Conservation (phyloP, 441 rosid genomes). For the Euphorbia schlechtendalii region DNA sequence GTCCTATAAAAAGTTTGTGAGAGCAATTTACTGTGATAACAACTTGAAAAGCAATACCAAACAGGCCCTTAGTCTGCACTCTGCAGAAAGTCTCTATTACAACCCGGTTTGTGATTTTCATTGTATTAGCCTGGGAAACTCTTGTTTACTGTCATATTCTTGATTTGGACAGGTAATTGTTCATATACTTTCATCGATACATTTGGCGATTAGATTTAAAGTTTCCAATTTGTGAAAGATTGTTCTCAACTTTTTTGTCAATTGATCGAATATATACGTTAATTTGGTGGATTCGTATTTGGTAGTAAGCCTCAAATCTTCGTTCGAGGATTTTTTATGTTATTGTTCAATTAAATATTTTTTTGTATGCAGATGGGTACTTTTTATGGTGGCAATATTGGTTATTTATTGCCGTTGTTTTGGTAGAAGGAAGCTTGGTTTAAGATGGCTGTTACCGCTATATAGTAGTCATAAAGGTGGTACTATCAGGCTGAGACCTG, state of each 20-base stretch:
- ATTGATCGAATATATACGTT: no score
- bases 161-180: conserved; percentile 87
- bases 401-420: conserved; percentile 79
- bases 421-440: conserved; percentile 68
- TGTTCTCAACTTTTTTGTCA: no score
- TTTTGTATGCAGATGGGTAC: conserved; percentile 75
- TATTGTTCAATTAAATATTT: no score
- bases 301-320: neutral
- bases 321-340: neutral
- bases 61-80: no score
- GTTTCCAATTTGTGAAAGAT: no score
- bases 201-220: neutral
- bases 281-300: neutral
- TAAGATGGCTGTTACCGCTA: conserved; percentile 65
- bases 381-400: conserved; percentile 38
- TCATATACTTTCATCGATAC: neutral
- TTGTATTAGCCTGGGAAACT: conserved; percentile 87
- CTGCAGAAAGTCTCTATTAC: conserved; percentile 92
- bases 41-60: no score
- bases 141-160: conserved; percentile 88
- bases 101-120: conserved; percentile 91
- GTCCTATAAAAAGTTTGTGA: no score
- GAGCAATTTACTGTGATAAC: no score
- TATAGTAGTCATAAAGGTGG: conserved; percentile 52
- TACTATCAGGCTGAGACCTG: conserved; percentile 67